phyloP scores from a whole-genome alignment of 306 rosid species.

The Oxytropis ochrocephala region DNA sequence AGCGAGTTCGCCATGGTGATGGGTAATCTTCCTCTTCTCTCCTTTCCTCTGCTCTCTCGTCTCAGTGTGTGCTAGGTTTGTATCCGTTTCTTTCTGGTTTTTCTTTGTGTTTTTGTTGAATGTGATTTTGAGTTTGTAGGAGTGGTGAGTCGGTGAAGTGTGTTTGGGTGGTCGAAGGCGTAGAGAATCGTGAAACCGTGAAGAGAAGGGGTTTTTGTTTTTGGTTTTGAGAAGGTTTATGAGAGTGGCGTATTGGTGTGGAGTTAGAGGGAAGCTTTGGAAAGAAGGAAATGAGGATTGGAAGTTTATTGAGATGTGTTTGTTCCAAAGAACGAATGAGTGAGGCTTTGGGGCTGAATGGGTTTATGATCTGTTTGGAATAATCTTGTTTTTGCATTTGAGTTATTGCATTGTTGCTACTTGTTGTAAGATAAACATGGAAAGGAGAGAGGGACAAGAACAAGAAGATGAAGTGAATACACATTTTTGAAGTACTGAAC shows the following conservation, averaged over 20 bases:
- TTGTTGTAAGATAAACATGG: slow-evolving; percentile 35
- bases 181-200: slow-evolving; percentile 37
- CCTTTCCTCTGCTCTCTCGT: too few relatives aligned
- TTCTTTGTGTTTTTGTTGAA: too few relatives aligned
- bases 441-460: slow-evolving; percentile 42
- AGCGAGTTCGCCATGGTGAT: too few relatives aligned
- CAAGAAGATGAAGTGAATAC: slow-evolving; percentile 29
- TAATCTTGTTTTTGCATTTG: not conserved
- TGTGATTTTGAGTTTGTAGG: too few relatives aligned
- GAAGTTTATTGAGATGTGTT: slow-evolving; percentile 34
- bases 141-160: not conserved
- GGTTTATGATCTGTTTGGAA: slow-evolving; percentile 38
- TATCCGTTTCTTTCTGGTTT: too few relatives aligned
- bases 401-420: not conserved
- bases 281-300: slow-evolving; percentile 46
- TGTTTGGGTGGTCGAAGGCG: slow-evolving; percentile 30
- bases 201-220: slow-evolving; percentile 24
- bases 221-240: slow-evolving; percentile 20
- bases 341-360: slow-evolving; percentile 71
- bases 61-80: too few relatives aligned
- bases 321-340: slow-evolving; percentile 70
- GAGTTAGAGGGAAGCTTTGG: slow-evolving; percentile 74
- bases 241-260: slow-evolving; percentile 42
- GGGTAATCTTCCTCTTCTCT: too few relatives aligned
- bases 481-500: slow-evolving; percentile 23